Base-by-base conservation (phyloP, 805 yeast species). In the Blastobotrys parvus region DNA sequence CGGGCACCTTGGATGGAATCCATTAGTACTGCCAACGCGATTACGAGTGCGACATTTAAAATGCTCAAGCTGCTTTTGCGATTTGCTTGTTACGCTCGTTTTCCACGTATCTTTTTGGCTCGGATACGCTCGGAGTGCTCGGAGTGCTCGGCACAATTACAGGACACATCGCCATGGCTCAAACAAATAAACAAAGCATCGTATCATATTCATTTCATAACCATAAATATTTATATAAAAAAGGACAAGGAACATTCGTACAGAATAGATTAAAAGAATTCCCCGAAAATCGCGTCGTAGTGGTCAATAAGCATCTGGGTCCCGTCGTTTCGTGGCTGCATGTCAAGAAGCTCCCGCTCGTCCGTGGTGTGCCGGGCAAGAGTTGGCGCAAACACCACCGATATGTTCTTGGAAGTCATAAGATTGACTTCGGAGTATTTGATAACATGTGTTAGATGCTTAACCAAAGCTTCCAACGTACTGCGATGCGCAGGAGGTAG, bases 351-450 rank as follows among this genome's bases (percentile, higher is more conserved):
- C 60, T 92, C 98, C 43, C 80, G 74, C 50, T 82, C 87, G 5
- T 94, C 89, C 33, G 78, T 72, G 46, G 71, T 65, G 54, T 87
- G 95, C 38, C 95, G 72, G 0, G 88, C 81, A 35, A 92, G 64
- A 5, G 96, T 87, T 3, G 98, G 97, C 1, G 96, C 95, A 69
- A 92, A 92, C 5, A 90, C 96, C 35, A 92, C 86, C 0, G 95
- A 80, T 42, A 92, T 64, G 55, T 92, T 88, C 61, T 79, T 79
- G 53, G 74, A 68, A 34, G 75, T 84, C 98, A 92, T 92, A 60
- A 89, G 72, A 59, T 89, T 92, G 35, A 63, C 57, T 10, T 61
- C 61, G 36, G 76, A 69, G 57, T 71, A 68, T 21, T 66, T 60
- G 32, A 77, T 75, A 25, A 92, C 80, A 43, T 67, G 62, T 37